A percentile compares a stretch with the other conserved stretches of the same genome.
phyloP scores from a whole-genome alignment of 495 filamentous ascomycete species.

The Filosporella fistucella region DNA sequence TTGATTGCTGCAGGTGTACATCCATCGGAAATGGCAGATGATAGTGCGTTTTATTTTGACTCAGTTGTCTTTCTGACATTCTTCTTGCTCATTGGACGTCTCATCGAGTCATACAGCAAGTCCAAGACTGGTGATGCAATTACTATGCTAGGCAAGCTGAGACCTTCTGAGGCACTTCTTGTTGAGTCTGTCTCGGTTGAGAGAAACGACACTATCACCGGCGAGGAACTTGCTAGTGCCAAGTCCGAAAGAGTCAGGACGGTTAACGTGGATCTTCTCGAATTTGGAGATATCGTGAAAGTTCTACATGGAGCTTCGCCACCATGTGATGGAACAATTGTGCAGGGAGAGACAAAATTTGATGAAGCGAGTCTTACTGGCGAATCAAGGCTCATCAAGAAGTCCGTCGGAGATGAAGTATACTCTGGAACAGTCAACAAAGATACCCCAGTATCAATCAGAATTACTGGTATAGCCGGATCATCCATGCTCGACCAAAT shows the following conservation, averaged over 20 bases:
- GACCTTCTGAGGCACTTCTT: slow-evolving; percentile 74
- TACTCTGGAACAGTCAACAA: slow-evolving; percentile 87
- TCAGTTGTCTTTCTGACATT: slow-evolving; percentile 91
- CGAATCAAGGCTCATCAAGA: slow-evolving; percentile 74
- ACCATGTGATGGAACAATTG: slow-evolving; percentile 73
- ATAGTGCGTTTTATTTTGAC: slow-evolving; percentile 80
- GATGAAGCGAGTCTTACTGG: slow-evolving; percentile 91
- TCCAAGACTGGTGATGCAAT: slow-evolving; percentile 88
- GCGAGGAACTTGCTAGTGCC: neutral
- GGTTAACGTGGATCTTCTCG: slow-evolving; percentile 63
- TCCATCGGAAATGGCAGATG: slow-evolving; percentile 27
- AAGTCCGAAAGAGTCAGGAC: slow-evolving; percentile 22
- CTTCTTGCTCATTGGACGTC: slow-evolving; percentile 76
- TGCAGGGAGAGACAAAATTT: slow-evolving; percentile 63
- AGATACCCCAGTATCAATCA: slow-evolving; percentile 62
- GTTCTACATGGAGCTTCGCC: slow-evolving; percentile 79
- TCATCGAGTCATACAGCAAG: slow-evolving; percentile 90
- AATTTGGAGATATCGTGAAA: slow-evolving; percentile 75
- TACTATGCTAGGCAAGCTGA: slow-evolving; percentile 68
- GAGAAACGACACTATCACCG: slow-evolving; percentile 4
- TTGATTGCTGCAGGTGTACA: slow-evolving; percentile 49
- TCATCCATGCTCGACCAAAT: slow-evolving; percentile 91
- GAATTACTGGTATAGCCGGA: slow-evolving; percentile 66
- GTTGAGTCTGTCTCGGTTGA: slow-evolving; percentile 32
- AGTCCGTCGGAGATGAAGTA: slow-evolving; percentile 64